Evolutionary conservation across 1,284 basidiomycete species (phyloP).

Genomic region (Sutorius eximius): DNA sequence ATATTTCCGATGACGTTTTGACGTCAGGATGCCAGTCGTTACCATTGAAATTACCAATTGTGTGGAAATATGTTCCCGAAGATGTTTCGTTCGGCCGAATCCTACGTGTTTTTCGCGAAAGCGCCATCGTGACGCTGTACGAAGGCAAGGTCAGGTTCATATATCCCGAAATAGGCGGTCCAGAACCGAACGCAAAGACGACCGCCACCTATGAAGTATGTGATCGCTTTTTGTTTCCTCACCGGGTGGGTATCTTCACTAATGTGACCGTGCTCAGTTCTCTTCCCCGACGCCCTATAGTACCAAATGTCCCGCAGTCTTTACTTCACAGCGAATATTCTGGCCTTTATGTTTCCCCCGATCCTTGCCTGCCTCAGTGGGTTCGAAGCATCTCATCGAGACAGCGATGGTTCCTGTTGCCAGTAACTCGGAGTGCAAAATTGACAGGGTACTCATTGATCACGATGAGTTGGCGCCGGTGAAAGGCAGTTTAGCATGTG

Average conservation of each 20-base stretch:
- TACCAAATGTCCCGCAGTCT: constrained; percentile 23
- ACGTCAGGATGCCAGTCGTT: constrained; percentile 6
- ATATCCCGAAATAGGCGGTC: constrained; percentile 27
- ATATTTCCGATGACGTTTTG: constrained; percentile 26
- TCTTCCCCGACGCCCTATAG: constrained; percentile 15
- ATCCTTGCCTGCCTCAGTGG: not conserved
- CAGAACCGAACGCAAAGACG: constrained; percentile 15
- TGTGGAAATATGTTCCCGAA: constrained; percentile 24
- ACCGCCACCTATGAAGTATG: constrained; percentile 25
- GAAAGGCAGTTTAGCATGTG: constrained; percentile 15
- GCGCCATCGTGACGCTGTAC: constrained; percentile 30
- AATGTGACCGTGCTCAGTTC: constrained; percentile 16
- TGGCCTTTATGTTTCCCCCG: constrained; percentile 24
- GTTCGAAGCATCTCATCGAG: constrained; percentile 21
- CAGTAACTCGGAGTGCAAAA: constrained; percentile 14
- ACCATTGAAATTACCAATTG: constrained; percentile 11
- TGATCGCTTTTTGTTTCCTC: not conserved
- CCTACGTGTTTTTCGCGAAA: constrained; percentile 29
- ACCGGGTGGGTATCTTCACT: not conserved
- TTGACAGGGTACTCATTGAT: constrained; percentile 23
- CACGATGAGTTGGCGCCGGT: constrained; percentile 20
- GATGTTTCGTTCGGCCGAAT: constrained; percentile 30
- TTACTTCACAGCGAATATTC: constrained; percentile 32
- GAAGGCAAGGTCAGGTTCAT: constrained; percentile 29
- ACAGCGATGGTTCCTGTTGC: constrained; percentile 22